Base-by-base conservation (phyloP, 2,329 filamentous ascomycete species). In the Penicillium sp. region DNA sequence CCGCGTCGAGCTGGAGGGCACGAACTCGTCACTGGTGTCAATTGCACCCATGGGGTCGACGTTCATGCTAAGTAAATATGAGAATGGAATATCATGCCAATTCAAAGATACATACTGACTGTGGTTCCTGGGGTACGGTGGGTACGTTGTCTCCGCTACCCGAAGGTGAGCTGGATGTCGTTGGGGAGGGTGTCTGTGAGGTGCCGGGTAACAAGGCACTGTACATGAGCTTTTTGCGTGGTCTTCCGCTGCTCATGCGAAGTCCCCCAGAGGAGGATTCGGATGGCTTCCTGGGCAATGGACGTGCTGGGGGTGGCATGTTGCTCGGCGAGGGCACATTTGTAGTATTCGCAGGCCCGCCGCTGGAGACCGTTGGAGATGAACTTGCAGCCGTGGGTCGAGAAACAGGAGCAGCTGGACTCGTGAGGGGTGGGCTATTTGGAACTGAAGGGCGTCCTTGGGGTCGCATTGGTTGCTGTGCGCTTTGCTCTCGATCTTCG, bases 201-300 rank as follows among this genome's bases (percentile, higher is more conserved):
- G 60, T 55, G 8, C 53, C 36, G 9, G 71, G 70, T 21, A 76
- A 56, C 31, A 76, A 57, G 21, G 71, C 73, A 49, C 66, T 67
- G 56, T 77, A 78, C 69, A 78, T 74, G 29, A 79, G 53, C 53
- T 78, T 78, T n/a, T 64, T 72, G 13, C 76, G 72, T 7, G 75
- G 74, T 47, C 73, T 75, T 32, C 65, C 63, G 14, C 57, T 62
- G 1, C 65, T 60, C 21, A 77, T 62, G 13, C 69, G 68, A 52
- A 76, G 64, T 2, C 64, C 63, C 13, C 66, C 71, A 16, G 57
- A 48, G 9, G 62, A 62, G 6, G 48, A 18, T 3, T 60, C 57
- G 34, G 61, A 21, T 7, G 9, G 9, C 9, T 45, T 16, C 24
- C 18, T 57, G 11, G 52, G 21, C 10, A 51, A 36, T 47, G 43